Percentiles rank a stretch among this genome's conserved stretches.
These are phyloP conservation scores for Dioszegia hungarica DNA, from an alignment of 768 basidiomycete species.

Conservation along the genomic window DNA sequence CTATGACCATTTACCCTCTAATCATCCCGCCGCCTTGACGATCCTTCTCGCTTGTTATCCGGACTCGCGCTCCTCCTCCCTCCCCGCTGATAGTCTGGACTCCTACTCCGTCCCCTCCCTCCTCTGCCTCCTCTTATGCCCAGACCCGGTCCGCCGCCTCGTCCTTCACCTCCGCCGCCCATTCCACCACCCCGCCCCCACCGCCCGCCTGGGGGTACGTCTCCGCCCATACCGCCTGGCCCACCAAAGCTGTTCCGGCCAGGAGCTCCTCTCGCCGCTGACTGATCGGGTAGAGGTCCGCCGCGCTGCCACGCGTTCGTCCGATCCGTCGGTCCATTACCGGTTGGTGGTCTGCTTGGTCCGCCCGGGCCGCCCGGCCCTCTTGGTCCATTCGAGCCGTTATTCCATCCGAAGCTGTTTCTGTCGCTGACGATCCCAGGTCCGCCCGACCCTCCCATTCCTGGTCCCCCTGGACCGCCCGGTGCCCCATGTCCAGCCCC, in stretches of 20 bases:
- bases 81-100: slow-evolving; percentile 5
- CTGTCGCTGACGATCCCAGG: too few relatives aligned
- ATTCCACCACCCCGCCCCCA: neutral
- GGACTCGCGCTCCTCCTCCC: slow-evolving; percentile 1
- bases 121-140: slow-evolving; percentile 6
- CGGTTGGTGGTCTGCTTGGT: neutral
- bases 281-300: neutral
- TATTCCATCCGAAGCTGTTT: neutral
- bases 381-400: neutral
- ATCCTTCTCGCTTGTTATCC: slow-evolving; percentile 7
- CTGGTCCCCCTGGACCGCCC: neutral
- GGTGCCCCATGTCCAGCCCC: neutral
- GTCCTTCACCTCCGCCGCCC: neutral
- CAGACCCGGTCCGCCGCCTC: neutral
- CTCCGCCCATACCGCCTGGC: neutral
- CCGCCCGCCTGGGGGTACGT: neutral
- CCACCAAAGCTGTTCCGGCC: neutral
- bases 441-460: neutral
- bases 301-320: neutral
- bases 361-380: neutral
- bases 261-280: neutral
- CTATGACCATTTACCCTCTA: neutral
- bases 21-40: neutral
- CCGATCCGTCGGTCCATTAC: neutral
- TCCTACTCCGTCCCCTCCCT: slow-evolving; percentile 10